Conservation (phyloP, 2,329 filamentous ascomycete species). For the Cytospora piceae region DNA sequence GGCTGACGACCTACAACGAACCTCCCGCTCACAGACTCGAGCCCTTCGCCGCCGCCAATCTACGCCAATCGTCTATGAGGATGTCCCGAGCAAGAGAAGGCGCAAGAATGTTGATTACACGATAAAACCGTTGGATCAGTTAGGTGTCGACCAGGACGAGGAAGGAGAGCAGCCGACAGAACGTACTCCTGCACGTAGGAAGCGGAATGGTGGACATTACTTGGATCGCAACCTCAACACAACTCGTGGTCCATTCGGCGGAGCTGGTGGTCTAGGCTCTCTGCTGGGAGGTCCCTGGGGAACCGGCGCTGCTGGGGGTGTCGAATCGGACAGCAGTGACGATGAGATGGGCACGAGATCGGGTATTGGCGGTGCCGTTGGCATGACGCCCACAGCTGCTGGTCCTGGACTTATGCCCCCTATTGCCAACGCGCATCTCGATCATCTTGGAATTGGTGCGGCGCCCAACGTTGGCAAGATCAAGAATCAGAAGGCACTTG, state of each 20-base stretch:
- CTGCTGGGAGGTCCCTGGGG: slow-evolving; percentile 77
- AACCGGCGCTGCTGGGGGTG: slow-evolving; percentile 70
- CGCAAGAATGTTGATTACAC: slow-evolving; percentile 78
- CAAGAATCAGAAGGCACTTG: slow-evolving; percentile 88
- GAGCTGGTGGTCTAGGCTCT: slow-evolving; percentile 73
- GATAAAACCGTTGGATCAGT: slow-evolving; percentile 75
- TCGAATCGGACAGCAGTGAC: slow-evolving; percentile 95
- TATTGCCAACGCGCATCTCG: slow-evolving; percentile 37
- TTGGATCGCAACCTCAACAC: slow-evolving; percentile 81
- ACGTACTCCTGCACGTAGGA: slow-evolving; percentile 70
- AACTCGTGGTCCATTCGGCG: slow-evolving; percentile 90
- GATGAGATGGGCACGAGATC: slow-evolving; percentile 78
- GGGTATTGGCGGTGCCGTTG: slow-evolving; percentile 61
- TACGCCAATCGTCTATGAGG: slow-evolving; percentile 62
- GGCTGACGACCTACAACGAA: slow-evolving; percentile 62
- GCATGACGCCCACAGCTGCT: slow-evolving; percentile 60
- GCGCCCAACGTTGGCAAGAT: slow-evolving; percentile 88
- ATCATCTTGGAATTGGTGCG: slow-evolving; percentile 43
- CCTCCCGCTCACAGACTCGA: slow-evolving; percentile 52
- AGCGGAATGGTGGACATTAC: slow-evolving; percentile 63
- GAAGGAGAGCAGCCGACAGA: slow-evolving; percentile 66
- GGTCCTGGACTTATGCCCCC: slow-evolving; percentile 47
- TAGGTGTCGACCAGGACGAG: slow-evolving; percentile 72
- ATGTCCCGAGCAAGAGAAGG: slow-evolving; percentile 52
- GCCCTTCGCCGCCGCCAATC: slow-evolving; percentile 54